A percentile compares a stretch with the other conserved stretches of the same genome.
Conservation (phyloP, 2,329 filamentous ascomycete species). For the Nectriaceae sp. region DNA sequence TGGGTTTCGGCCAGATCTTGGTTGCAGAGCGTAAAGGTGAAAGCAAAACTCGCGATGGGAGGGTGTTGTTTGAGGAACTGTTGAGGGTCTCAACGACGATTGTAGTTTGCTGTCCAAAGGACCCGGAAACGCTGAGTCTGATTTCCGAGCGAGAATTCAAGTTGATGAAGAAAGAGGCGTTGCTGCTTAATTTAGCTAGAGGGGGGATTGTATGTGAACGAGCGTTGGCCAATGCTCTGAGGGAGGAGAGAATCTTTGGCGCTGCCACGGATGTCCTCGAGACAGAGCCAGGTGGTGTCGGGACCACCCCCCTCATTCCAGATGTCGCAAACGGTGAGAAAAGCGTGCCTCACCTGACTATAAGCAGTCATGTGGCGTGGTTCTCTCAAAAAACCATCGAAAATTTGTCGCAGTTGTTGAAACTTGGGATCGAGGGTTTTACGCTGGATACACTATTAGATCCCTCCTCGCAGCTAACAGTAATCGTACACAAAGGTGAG, state of each 20-base stretch:
- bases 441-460: neutral
- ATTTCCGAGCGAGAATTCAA: conserved; percentile 1
- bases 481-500: too few species aligned
- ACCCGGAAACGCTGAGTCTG: too few species aligned
- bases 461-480: too few species aligned
- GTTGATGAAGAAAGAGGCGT: neutral
- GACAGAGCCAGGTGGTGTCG: conserved; percentile 33
- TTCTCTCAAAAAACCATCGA: conserved; percentile 5
- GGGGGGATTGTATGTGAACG: conserved; percentile 4
- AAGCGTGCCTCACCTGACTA: conserved; percentile 2
- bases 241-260: neutral
- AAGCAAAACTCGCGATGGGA: too few species aligned
- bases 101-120: too few species aligned
- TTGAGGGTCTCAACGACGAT: too few species aligned
- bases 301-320: conserved; percentile 4
- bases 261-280: conserved; percentile 19
- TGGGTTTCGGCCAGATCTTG: too few species aligned
- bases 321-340: conserved; percentile 1
- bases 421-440: conserved; percentile 4
- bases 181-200: conserved; percentile 3
- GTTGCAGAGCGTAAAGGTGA: too few species aligned
- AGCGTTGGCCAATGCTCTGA: conserved; percentile 1
- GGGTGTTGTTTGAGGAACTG: too few species aligned
- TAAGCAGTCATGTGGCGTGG: conserved; percentile 5
- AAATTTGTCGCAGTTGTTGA: conserved; percentile 1